Percentiles rank a stretch among this genome's conserved stretches.
Evolutionary conservation across 2,329 filamentous ascomycete genomes (phyloP).

Genomic region (Colletotrichum echinochloae): DNA sequence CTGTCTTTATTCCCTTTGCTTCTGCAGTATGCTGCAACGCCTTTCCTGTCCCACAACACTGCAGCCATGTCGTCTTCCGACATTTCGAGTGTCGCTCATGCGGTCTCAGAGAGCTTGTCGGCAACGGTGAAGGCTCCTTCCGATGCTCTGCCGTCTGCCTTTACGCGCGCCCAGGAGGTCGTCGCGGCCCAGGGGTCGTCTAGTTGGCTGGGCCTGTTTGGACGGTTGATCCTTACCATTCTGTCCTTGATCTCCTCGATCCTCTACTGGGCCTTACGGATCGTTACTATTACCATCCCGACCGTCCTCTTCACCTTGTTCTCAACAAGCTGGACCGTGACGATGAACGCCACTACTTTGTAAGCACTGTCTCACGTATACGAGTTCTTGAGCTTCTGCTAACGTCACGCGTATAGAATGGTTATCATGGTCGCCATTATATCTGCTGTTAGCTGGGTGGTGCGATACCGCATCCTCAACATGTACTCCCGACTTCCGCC

Average conservation of each 20-base stretch:
- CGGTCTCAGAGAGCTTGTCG: constrained; percentile 51
- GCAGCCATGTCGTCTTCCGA: constrained; percentile 56
- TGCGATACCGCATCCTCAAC: constrained; percentile 94
- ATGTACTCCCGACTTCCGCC: constrained; percentile 96
- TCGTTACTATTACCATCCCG: constrained; percentile 89
- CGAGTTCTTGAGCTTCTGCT: constrained; percentile 35
- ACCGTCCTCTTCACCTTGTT: constrained; percentile 90
- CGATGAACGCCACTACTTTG: constrained; percentile 98
- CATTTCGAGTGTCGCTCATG: constrained; percentile 52
- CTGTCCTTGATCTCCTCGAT: constrained; percentile 69
- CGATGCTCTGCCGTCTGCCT: constrained; percentile 52
- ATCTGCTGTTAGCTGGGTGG: constrained; percentile 92
- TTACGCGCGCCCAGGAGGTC: constrained; percentile 53
- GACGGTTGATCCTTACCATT: constrained; percentile 64
- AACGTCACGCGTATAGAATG: constrained; percentile 62
- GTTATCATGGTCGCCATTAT: constrained; percentile 81
- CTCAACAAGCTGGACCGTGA: constrained; percentile 94
- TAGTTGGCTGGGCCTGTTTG: constrained; percentile 70
- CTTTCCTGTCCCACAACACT: constrained; percentile 28
- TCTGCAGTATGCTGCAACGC: constrained; percentile 40
- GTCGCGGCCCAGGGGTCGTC: constrained; percentile 54
- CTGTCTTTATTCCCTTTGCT: constrained; percentile 28
- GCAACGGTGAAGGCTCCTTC: constrained; percentile 48
- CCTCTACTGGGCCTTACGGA: constrained; percentile 84
- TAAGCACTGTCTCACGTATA: constrained; percentile 58